Conservation (phyloP, 1,284 basidiomycete genomes). For the Melampsora americana region DNA sequence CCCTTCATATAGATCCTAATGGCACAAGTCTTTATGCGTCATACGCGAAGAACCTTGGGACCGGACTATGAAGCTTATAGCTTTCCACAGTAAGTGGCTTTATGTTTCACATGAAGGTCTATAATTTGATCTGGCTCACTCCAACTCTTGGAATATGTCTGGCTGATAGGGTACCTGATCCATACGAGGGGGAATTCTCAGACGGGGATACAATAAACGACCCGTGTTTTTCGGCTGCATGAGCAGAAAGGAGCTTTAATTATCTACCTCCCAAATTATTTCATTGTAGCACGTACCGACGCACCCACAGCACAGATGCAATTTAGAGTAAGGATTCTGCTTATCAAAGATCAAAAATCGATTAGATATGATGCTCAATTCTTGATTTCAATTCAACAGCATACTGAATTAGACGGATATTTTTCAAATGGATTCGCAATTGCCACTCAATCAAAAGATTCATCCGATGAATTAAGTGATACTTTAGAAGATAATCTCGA, state of each 20-base stretch:
- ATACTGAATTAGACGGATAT: slow-evolving; percentile 42
- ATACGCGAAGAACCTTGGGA: slow-evolving; percentile 27
- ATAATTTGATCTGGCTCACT: neutral
- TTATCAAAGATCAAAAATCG: neutral
- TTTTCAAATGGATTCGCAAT: slow-evolving; percentile 43
- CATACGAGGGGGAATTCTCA: slow-evolving; percentile 39
- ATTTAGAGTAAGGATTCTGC: slow-evolving; percentile 25
- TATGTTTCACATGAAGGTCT: neutral
- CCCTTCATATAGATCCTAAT: slow-evolving; percentile 28
- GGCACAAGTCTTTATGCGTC: slow-evolving; percentile 42
- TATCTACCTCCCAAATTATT: slow-evolving; percentile 41
- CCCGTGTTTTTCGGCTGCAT: slow-evolving; percentile 43
- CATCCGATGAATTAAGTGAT: slow-evolving; percentile 18
- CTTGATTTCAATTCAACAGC: slow-evolving; percentile 1
- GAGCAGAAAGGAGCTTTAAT: slow-evolving; percentile 16
- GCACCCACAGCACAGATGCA: slow-evolving; percentile 41
- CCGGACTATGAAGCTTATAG: slow-evolving; percentile 40
- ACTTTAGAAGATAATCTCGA: slow-evolving; percentile 33
- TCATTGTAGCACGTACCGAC: slow-evolving; percentile 41
- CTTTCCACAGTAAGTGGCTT: slow-evolving; percentile 25
- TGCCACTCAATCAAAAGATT: slow-evolving; percentile 28
- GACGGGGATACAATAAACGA: slow-evolving; percentile 41
- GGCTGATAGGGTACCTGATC: slow-evolving; percentile 37
- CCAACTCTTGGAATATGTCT: neutral
- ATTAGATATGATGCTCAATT: no score